These are phyloP conservation scores for Nemania sp. DNA, from an alignment of 2,329 filamentous ascomycete species.

Conservation along the genomic window DNA sequence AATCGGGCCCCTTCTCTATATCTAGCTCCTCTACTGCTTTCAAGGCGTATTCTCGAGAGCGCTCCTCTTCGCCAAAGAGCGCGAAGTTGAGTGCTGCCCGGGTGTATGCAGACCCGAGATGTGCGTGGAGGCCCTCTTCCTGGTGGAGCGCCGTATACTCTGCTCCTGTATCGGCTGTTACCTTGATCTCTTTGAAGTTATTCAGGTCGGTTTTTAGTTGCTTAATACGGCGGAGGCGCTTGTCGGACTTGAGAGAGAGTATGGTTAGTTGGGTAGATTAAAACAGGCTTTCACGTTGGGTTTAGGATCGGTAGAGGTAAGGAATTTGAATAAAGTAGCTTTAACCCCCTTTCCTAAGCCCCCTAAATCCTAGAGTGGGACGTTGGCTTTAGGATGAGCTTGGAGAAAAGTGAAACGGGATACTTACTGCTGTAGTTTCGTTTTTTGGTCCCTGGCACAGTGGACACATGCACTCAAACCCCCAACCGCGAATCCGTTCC, in stretches of 20 bases:
- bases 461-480: slow-evolving; percentile 53
- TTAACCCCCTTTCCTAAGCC: not conserved
- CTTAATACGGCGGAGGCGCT: slow-evolving; percentile 48
- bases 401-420: not conserved
- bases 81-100: slow-evolving; percentile 56
- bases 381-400: not conserved
- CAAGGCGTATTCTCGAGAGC: slow-evolving; percentile 50
- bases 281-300: not conserved
- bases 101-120: slow-evolving; percentile 53
- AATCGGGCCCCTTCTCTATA: slow-evolving; percentile 50
- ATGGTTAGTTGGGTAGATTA: not conserved
- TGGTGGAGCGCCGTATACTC: slow-evolving; percentile 51
- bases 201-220: slow-evolving; percentile 47
- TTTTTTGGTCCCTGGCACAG: slow-evolving; percentile 46
- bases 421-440: slow-evolving; percentile 33
- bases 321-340: not conserved
- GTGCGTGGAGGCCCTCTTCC: slow-evolving; percentile 51
- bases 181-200: slow-evolving; percentile 38
- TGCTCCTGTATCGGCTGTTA: slow-evolving; percentile 48
- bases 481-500: slow-evolving; percentile 51
- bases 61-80: slow-evolving; percentile 52
- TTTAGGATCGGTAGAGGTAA: not conserved
- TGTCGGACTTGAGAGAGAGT: slow-evolving; percentile 48
- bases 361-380: no score
- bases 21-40: slow-evolving; percentile 50